phyloP scores from a whole-genome alignment of 805 yeast genomes.

The Saccharomycopsis vini region DNA sequence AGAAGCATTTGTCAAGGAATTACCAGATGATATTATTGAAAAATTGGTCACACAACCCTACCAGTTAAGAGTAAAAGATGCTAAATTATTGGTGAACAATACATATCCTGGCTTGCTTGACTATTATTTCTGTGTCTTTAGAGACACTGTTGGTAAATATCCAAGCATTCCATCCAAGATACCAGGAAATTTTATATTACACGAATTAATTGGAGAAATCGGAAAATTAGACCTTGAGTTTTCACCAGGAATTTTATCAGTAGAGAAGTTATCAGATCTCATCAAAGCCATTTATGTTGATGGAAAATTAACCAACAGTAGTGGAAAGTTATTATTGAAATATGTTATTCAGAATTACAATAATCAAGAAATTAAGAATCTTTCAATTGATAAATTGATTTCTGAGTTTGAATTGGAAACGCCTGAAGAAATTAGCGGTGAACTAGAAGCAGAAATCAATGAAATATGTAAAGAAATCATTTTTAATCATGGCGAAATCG shows the following conservation, averaged over 20 bases:
- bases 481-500: constrained; percentile 41
- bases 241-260: constrained; percentile 30
- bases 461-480: constrained; percentile 41
- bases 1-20: constrained; percentile 36
- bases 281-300: constrained; percentile 38
- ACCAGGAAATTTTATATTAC: constrained; percentile 73
- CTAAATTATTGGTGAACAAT: constrained; percentile 46
- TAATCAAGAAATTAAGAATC: constrained; percentile 24
- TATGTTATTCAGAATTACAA: constrained; percentile 48
- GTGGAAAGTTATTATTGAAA: constrained; percentile 56
- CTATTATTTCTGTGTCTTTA: constrained; percentile 43
- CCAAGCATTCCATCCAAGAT: constrained; percentile 27
- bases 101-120: constrained; percentile 30
- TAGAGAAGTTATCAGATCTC: constrained; percentile 43
- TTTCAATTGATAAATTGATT: constrained; percentile 37
- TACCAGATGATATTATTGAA: constrained; percentile 53
- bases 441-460: constrained; percentile 26
- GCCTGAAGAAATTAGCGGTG: constrained; percentile 26
- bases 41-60: constrained; percentile 42
- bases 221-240: constrained; percentile 32
- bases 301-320: constrained; percentile 46
- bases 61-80: constrained; percentile 59
- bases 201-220: constrained; percentile 67
- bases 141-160: constrained; percentile 19
- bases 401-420: constrained; percentile 43